A percentile compares a stretch with the other conserved stretches of the same genome.
phyloP scores from a whole-genome alignment of 1,284 basidiomycete species.

The Sporisorium sorghi region DNA sequence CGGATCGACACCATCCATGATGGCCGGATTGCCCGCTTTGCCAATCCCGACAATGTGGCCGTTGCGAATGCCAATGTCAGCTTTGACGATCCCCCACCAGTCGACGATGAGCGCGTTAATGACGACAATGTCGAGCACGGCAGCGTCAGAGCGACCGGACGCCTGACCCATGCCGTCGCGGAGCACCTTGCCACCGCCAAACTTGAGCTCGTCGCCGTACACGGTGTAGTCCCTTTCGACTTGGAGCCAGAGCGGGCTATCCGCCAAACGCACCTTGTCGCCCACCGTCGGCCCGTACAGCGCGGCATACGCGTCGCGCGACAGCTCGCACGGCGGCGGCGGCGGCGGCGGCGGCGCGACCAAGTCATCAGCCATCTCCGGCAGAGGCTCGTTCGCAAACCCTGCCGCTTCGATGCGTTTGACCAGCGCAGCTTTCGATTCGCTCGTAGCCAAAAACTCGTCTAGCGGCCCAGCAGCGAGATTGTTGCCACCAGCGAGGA shows the following conservation, averaged over 20 bases:
- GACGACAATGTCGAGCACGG: constrained; percentile 89
- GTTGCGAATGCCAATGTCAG: constrained; percentile 93
- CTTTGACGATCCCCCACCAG: constrained; percentile 96
- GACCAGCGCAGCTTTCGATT: constrained; percentile 19
- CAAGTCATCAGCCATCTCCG: constrained; percentile 24
- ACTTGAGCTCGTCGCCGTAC: constrained; percentile 92
- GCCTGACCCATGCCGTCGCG: constrained; percentile 78
- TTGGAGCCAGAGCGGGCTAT: constrained; percentile 90
- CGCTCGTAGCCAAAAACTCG: constrained; percentile 26
- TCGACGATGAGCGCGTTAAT: constrained; percentile 95
- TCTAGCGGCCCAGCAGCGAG: constrained; percentile 70
- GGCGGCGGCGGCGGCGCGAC: constrained; percentile 19
- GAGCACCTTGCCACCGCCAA: constrained; percentile 79
- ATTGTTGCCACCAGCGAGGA: constrained; percentile 78
- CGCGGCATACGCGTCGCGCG: constrained; percentile 58
- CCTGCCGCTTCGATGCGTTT: constrained; percentile 47
- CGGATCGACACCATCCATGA: constrained; percentile 84
- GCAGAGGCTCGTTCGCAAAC: constrained; percentile 48
- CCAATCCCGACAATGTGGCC: constrained; percentile 89
- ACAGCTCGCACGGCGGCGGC: constrained; percentile 47
- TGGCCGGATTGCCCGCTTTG: constrained; percentile 95
- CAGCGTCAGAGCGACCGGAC: constrained; percentile 77
- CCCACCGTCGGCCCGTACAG: constrained; percentile 85
- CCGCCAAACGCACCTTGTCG: constrained; percentile 87
- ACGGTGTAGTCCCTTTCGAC: constrained; percentile 87